Base-by-base conservation (phyloP, 2,329 filamentous ascomycete species). In the Aspergillus fijiensis region DNA sequence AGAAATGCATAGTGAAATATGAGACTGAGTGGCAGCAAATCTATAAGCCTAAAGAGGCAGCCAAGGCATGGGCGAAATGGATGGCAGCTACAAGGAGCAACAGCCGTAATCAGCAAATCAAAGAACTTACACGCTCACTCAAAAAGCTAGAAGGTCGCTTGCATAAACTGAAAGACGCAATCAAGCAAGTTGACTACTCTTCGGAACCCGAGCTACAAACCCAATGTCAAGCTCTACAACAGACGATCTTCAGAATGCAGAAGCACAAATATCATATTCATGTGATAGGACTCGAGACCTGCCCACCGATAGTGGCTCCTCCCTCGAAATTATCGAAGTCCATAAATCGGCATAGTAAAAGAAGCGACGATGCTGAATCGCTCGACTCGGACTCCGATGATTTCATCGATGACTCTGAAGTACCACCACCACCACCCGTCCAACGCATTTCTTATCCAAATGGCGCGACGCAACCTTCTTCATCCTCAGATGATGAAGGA, bases 41-140 rank as follows among this genome's bases (percentile, higher is more conserved):
- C 1, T 87, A 86, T 63, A 78, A 85, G 6, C 83, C 85, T 0
- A 84, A 79, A 55, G 77, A 85, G 14, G 76, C 85, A 58, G 72
- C 71, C 5, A 86, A 81, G 59, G 89, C 89, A 0, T 82, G 85
- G 68, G 74, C 70, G 3, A 65, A 89, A 2, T 96, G 91, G 91
- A 70, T 72, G 25, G 74, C 80, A 45, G 85, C 85, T 31, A 84
- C 80, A 54, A 74, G 48, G 75, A 76, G 63, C 35, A 73, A 63
- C 67, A 73, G 71, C 65, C 76, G 77, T 33, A 72, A 75, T 12
- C 58, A 63, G 1, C 76, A 82, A 27, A 81, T 88, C 19, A 70
- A 77, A 1, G 65, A 68, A 7, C 79, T 83, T n/a, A 75, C 77
- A 10, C 69, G 67, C 5, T 69, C 77, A 4, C 78, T 85, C 10